phyloP scores from a whole-genome alignment of 768 basidiomycete species.

The Suillus bovinus region DNA sequence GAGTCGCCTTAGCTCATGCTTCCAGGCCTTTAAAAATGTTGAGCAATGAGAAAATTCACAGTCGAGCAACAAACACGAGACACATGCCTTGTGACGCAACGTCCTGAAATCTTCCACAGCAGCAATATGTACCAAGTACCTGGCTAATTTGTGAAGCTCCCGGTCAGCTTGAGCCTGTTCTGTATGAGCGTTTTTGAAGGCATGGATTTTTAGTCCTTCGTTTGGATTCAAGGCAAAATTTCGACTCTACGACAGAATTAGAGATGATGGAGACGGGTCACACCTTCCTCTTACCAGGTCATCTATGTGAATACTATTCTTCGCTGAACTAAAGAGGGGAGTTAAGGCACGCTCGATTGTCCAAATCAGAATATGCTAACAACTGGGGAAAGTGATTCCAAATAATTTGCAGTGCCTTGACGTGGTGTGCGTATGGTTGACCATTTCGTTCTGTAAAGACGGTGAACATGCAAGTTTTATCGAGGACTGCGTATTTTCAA shows the following conservation, averaged over 20 bases:
- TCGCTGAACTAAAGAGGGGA: conserved; percentile 45
- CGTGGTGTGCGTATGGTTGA: conserved; percentile 76
- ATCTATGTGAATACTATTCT: conserved; percentile 86
- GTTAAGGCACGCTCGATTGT: background rate
- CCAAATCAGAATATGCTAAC: conserved; percentile 37
- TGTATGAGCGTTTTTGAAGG: conserved; percentile 80
- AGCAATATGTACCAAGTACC: conserved; percentile 68
- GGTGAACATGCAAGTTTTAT: conserved; percentile 88
- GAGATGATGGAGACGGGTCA: background rate
- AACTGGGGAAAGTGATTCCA: conserved; percentile 87
- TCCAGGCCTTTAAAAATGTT: conserved; percentile 32
- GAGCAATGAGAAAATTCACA: background rate
- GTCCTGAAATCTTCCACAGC: conserved; percentile 59
- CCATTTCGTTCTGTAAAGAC: conserved; percentile 76
- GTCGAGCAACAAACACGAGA: background rate
- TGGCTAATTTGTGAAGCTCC: conserved; percentile 64
- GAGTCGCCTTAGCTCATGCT: conserved; percentile 27
- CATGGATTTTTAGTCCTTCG: conserved; percentile 80
- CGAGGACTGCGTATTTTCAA: conserved; percentile 56
- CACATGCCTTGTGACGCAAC: conserved; percentile 64
- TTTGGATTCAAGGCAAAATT: conserved; percentile 88
- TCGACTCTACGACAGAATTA: conserved; percentile 48
- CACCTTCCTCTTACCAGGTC: conserved; percentile 57
- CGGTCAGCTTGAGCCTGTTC: conserved; percentile 61
- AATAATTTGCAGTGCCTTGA: conserved; percentile 81